Conservation (phyloP, 371 early-diverging fungal species). For the Blakeslea trispora region DNA sequence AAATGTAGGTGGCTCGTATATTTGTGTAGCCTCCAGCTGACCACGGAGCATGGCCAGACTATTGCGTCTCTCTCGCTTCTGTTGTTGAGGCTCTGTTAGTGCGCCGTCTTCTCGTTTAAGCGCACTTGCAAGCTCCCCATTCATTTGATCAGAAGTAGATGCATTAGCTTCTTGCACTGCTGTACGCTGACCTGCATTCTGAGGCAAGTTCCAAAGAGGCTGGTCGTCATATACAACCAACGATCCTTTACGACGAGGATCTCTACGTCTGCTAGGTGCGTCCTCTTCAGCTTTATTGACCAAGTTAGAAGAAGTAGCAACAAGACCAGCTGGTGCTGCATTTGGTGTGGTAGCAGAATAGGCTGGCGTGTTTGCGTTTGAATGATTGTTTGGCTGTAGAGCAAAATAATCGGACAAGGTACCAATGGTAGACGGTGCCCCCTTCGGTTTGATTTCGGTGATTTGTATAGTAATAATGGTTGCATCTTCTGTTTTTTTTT, state of each 20-base stretch:
- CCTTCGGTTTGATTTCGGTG: conserved; percentile 28
- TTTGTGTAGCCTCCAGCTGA: conserved; percentile 39
- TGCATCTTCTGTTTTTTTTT: conserved; percentile 34
- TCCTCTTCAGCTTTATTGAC: conserved; percentile 15
- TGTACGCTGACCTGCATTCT: conserved; percentile 23
- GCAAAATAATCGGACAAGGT: conserved; percentile 29
- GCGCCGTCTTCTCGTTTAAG: conserved; percentile 15
- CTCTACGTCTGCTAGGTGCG: conserved; percentile 29
- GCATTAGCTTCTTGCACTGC: conserved; percentile 27
- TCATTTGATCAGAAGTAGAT: conserved; percentile 25
- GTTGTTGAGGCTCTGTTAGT: too few relatives aligned
- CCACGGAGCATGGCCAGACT: conserved; percentile 33
- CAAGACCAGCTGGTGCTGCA: neutral
- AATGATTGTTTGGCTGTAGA: conserved; percentile 26
- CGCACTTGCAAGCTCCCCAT: conserved; percentile 27
- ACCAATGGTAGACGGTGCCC: conserved; percentile 26
- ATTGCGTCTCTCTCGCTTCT: conserved; percentile 23
- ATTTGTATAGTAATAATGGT: conserved; percentile 44
- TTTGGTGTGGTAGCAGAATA: neutral
- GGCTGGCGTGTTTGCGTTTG: conserved; percentile 34
- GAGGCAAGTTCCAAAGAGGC: conserved; percentile 36
- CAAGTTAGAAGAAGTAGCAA: conserved; percentile 29
- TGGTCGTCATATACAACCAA: conserved; percentile 68
- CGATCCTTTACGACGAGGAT: conserved; percentile 56
- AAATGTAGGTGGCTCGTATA: conserved; percentile 63